Base-by-base conservation (phyloP, 495 filamentous ascomycete species). In the Annulohypoxylon maeteangense region DNA sequence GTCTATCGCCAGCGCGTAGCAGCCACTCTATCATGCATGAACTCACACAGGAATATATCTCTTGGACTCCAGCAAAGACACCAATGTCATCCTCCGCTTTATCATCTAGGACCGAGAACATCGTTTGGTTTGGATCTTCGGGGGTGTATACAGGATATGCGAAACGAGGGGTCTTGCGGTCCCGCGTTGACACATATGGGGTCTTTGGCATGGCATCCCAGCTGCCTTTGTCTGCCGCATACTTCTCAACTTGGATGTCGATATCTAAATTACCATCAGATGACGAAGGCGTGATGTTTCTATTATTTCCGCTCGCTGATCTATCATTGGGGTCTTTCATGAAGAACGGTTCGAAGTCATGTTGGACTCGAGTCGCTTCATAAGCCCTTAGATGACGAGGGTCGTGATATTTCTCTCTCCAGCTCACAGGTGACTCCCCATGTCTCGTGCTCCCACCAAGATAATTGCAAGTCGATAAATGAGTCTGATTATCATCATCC, bases 341-440 rank as follows among this genome's bases (percentile, higher is more conserved):
- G 12, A 29, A 32, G 29, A 54, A 54, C 5, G 50, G 50, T n/a
- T 54, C 29, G 27, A 32, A 54, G 27, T 54, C 50, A 6, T 29
- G 12, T 3, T 54, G 5, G n/a, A n/a, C n/a, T 2, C 50, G 50
- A 34, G 50, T 54, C 16, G 18, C 5, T 31, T 20, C 50, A n/a
- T 10, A 54, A 18, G 50, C 29, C 10, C 0, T 20, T 2, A 32
- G 31, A 14, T 32, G 50, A 11, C 11, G 12, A 11, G 34, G 7
- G 7, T 31, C 6, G 8, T 54, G 25, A 7, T 54, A 18, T 2
- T 54, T 18, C n/a, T 34, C 27, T 29, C 8, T 63, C 66, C 34
- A 42, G 34, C 34, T 54, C 7, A 34, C 29, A 8, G 50, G 29
- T 11, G n/a, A 20, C 18, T 64, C 67, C 2, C 60, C 60, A 14